Evolutionary conservation across 768 basidiomycete genomes (phyloP), one percentile per base, ranked within the genome.

Genomic region (Serendipita sp.): DNA sequence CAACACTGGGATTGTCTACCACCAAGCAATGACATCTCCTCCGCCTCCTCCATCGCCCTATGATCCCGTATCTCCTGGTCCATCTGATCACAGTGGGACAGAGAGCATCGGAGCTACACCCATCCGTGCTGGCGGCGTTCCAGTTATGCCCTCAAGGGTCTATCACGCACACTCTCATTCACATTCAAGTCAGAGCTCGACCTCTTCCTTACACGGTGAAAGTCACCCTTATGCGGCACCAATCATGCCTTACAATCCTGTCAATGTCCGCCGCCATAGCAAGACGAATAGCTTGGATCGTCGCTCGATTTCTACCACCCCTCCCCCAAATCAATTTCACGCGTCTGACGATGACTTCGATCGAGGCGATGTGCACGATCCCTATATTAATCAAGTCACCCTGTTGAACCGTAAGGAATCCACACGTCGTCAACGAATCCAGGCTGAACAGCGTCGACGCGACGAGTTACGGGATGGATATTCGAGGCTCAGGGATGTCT

Each of bases 381-480:
- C 66, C 2, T 37, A 37, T n/a, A 81, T 80, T 71, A 79, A 81
- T 43, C 85, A 89, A 72, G 84, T 83, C 66, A 78, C 89, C 64
- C 88, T 87, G 3, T 81, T 84, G 72, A 82, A 84, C 8, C 78
- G 88, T 70, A 91, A 91, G 72, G 88, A 91, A 75, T 87, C 87
- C 23, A 91, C 89, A 6, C 78, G 89, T 36, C 78, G 83, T 70
- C 88, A 91, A 74, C 79, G 89, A 63, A 91, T 91, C 64, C 88
- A 91, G 75, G 89, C 88, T n/a, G 88, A 91, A 73, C 88, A 93
- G 76, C 79, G 90, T 50, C 79, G 91, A 65, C 80, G 91, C 67
- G 90, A 92, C 73, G 91, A 93, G 74, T 79, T 93, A 66, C 81
- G 91, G 66, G 91, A 94, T 70, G 91, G 89, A 31, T 94, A 93